Conservation (phyloP, 441 rosid species). For the California macrophylla region DNA sequence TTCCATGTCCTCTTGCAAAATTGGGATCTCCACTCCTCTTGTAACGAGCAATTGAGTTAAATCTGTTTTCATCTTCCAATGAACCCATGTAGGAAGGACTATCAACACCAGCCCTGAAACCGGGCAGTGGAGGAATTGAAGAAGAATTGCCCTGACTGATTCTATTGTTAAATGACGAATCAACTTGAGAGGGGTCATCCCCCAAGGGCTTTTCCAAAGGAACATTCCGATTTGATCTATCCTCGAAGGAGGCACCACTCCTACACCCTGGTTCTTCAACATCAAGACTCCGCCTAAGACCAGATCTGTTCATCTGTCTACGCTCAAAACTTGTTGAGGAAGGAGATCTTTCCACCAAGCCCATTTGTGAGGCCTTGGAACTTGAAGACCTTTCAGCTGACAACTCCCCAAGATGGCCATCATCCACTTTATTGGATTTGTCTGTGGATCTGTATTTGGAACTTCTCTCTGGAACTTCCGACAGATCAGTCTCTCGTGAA, state of each 20-base stretch:
- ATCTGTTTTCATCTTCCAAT: conserved; percentile 57
- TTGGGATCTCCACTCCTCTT: conserved; percentile 55
- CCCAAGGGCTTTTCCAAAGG: conserved; percentile 41
- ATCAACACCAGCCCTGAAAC: conserved; percentile 54
- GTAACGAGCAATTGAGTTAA: conserved; percentile 40
- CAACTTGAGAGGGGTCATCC: conserved; percentile 58
- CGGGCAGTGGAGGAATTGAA: conserved; percentile 43
- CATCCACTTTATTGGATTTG: conserved; percentile 51
- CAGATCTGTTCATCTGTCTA: conserved; percentile 46
- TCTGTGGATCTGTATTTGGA: conserved; percentile 53
- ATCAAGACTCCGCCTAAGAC: conserved; percentile 59
- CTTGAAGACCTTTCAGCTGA: conserved; percentile 55
- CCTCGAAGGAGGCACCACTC: conserved; percentile 45
- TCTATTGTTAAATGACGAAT: conserved; percentile 48
- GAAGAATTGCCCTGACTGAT: conserved; percentile 42
- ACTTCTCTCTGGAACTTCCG: conserved; percentile 54
- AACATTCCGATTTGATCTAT: conserved; percentile 37
- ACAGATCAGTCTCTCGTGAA: conserved; percentile 45
- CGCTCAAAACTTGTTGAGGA: conserved; percentile 70
- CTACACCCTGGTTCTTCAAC: conserved; percentile 67
- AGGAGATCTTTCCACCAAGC: conserved; percentile 67
- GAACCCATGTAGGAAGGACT: conserved; percentile 61
- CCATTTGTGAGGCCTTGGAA: conserved; percentile 72
- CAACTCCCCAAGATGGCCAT: conserved; percentile 53
- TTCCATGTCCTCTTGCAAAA: conserved; percentile 73